Evolutionary conservation across 192 early-diverging fungal genomes (phyloP).

Genomic region (Coemansia sp.): DNA sequence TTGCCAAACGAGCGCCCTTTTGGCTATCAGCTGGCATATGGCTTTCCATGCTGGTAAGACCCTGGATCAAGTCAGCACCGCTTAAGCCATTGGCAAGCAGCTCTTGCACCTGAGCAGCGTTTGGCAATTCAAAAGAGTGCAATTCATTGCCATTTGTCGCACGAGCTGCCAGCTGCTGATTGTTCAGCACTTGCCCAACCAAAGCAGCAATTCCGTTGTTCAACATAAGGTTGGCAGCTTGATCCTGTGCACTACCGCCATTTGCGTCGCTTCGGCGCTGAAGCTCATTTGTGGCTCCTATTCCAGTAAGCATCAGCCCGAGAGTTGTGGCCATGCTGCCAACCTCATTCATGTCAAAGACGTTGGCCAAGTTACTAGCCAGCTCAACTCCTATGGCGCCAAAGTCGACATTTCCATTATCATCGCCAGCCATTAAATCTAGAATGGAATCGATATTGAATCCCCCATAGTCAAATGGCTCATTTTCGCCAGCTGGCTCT

Average conservation of each 20-base stretch:
- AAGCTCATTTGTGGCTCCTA: slow-evolving; percentile 32
- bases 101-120: slow-evolving; percentile 6
- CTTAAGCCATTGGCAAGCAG: slow-evolving; percentile 8
- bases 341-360: slow-evolving; percentile 49
- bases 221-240: slow-evolving; percentile 10
- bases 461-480: slow-evolving; percentile 2
- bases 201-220: slow-evolving; percentile 32
- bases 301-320: slow-evolving; percentile 43
- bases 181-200: slow-evolving; percentile 18
- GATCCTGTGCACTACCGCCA: not conserved
- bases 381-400: slow-evolving; percentile 42
- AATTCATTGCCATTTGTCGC: too few species aligned
- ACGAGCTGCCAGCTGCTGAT: not conserved
- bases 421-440: slow-evolving; percentile 46
- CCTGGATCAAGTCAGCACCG: not conserved
- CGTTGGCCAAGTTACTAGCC: slow-evolving; percentile 42
- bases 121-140: not conserved
- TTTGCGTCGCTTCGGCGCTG: slow-evolving; percentile 16
- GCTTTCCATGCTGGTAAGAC: too few species aligned
- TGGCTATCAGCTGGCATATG: too few species aligned
- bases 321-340: slow-evolving; percentile 40
- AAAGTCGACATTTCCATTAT: slow-evolving; percentile 47
- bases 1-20: too few species aligned
- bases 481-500: not conserved
- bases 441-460: slow-evolving; percentile 44